Percentiles rank a stretch among this genome's conserved stretches.
These are phyloP conservation scores for Verticillium longisporum DNA, from an alignment of 2,329 filamentous ascomycete genomes.

Conservation along the genomic window DNA sequence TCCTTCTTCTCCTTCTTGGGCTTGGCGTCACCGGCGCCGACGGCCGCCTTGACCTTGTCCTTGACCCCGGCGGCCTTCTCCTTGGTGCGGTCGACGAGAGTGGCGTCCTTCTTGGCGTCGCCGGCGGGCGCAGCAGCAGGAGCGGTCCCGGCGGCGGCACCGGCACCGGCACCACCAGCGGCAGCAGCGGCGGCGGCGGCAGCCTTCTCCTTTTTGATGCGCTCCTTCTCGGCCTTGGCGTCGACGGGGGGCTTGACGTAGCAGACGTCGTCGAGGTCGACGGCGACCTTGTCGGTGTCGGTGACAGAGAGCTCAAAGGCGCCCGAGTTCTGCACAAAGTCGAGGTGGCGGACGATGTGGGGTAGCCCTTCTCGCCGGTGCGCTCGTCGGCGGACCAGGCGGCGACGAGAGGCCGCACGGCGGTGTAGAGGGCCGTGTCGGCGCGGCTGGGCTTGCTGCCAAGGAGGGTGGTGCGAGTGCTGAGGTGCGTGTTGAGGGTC, in stretches of 20 bases:
- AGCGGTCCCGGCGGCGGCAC: slow-evolving; percentile 28
- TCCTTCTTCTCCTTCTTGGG: slow-evolving; percentile 84
- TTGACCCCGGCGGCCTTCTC: slow-evolving; percentile 42
- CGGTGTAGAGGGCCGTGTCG: slow-evolving; percentile 76
- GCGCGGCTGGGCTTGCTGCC: slow-evolving; percentile 85
- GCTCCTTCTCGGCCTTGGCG: slow-evolving; percentile 92
- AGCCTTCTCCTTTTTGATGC: slow-evolving; percentile 92
- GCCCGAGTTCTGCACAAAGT: slow-evolving; percentile 89
- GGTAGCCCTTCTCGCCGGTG: slow-evolving; percentile 81
- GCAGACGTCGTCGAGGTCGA: slow-evolving; percentile 74
- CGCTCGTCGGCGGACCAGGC: slow-evolving; percentile 79
- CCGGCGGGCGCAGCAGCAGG: slow-evolving; percentile 27
- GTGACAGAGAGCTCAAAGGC: slow-evolving; percentile 65
- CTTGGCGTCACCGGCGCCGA: slow-evolving; percentile 28
- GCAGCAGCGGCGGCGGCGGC: slow-evolving; percentile 50
- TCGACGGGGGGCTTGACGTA: slow-evolving; percentile 87
- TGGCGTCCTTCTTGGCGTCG: slow-evolving; percentile 51
- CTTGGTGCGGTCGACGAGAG: slow-evolving; percentile 24
- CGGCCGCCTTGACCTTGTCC: slow-evolving; percentile 39
- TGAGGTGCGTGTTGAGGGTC: slow-evolving; percentile 79
- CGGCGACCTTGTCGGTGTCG: slow-evolving; percentile 66
- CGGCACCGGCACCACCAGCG: slow-evolving; percentile 36
- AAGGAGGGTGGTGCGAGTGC: slow-evolving; percentile 80
- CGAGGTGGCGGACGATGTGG: slow-evolving; percentile 83
- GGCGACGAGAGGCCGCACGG: slow-evolving; percentile 68